Conservation (phyloP, 108 stramenopile genomes). For the Aureococcus anophagefferens region DNA sequence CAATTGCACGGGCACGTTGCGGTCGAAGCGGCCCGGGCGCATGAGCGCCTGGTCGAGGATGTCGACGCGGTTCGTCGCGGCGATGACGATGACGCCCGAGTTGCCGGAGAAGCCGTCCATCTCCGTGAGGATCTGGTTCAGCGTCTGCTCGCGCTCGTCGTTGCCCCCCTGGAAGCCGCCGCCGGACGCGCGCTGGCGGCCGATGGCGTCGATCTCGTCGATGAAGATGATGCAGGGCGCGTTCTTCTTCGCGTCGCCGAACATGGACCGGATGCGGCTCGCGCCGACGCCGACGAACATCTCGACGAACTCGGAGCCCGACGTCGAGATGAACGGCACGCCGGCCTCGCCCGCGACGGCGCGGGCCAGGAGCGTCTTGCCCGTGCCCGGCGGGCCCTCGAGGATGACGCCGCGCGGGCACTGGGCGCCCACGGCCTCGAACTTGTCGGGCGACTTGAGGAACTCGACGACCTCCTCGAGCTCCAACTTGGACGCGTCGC, state of each 20-base stretch:
- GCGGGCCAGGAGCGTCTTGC: slow-evolving; percentile 93
- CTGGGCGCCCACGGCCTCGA: slow-evolving; percentile 47
- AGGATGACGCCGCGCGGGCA: slow-evolving; percentile 52
- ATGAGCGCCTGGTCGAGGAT: slow-evolving; percentile 84
- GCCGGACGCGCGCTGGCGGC: slow-evolving; percentile 54
- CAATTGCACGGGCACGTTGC: slow-evolving; percentile 85
- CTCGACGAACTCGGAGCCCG: slow-evolving; percentile 93
- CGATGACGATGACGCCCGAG: slow-evolving; percentile 80
- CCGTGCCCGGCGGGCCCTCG: slow-evolving; percentile 64
- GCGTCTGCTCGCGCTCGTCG: slow-evolving; percentile 90
- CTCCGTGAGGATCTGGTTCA: slow-evolving; percentile 96
- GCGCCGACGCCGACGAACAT: slow-evolving; percentile 74
- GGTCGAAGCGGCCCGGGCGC: slow-evolving; percentile 96
- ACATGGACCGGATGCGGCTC: slow-evolving; percentile 80
- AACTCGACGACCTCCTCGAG: slow-evolving; percentile 49
- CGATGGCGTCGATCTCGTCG: slow-evolving; percentile 96
- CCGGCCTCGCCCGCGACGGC: slow-evolving; percentile 97
- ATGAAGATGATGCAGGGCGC: slow-evolving; percentile 96
- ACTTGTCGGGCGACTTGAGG: slow-evolving; percentile 32
- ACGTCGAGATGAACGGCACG: slow-evolving; percentile 82
- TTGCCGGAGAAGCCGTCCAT: slow-evolving; percentile 95
- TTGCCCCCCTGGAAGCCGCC: slow-evolving; percentile 71
- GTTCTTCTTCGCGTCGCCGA: slow-evolving; percentile 73
- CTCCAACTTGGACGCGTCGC: slow-evolving; percentile 52
- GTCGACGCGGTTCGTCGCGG: slow-evolving; percentile 94